phyloP scores from a whole-genome alignment of 345 rosid species.

The Laguncularia racemosa region DNA sequence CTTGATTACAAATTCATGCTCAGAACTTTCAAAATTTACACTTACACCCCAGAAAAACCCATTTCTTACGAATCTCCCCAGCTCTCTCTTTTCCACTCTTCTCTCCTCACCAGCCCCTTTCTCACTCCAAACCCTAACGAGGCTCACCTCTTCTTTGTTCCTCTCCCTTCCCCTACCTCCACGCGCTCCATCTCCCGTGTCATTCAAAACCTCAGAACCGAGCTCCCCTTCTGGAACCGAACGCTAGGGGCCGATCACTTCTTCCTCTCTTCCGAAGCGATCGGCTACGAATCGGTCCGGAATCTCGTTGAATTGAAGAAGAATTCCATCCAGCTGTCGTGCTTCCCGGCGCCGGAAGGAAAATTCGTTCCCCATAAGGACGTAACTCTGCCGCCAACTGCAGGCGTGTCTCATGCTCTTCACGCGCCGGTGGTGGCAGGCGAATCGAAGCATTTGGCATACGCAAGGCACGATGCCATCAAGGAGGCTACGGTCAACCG shows the following conservation, averaged over 20 bases:
- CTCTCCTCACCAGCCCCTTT: constrained; percentile 33
- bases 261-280: constrained; percentile 31
- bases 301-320: constrained; percentile 53
- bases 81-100: constrained; percentile 36
- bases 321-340: constrained; percentile 55
- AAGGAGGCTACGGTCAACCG: constrained; percentile 17
- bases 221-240: constrained; percentile 56
- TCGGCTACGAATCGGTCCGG: constrained; percentile 34
- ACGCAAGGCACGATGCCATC: constrained; percentile 22
- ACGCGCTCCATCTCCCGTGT: constrained; percentile 29
- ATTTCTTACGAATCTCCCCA: constrained; percentile 19
- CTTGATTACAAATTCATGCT: constrained; percentile 38
- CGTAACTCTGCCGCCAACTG: constrained; percentile 36
- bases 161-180: constrained; percentile 28
- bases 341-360: constrained; percentile 32
- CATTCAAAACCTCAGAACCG: constrained; percentile 18
- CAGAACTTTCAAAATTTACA: constrained; percentile 34
- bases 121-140: constrained; percentile 33
- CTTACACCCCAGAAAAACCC: constrained; percentile 22
- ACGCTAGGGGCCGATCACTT: constrained; percentile 64
- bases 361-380: constrained; percentile 56
- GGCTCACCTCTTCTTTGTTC: constrained; percentile 54
- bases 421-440: constrained; percentile 11
- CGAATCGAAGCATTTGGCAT: constrained; percentile 17
- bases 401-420: constrained; percentile 12